Percentiles rank a stretch among this genome's conserved stretches.
phyloP scores from a whole-genome alignment of 441 rosid genomes.

The Mallotus japonicus region DNA sequence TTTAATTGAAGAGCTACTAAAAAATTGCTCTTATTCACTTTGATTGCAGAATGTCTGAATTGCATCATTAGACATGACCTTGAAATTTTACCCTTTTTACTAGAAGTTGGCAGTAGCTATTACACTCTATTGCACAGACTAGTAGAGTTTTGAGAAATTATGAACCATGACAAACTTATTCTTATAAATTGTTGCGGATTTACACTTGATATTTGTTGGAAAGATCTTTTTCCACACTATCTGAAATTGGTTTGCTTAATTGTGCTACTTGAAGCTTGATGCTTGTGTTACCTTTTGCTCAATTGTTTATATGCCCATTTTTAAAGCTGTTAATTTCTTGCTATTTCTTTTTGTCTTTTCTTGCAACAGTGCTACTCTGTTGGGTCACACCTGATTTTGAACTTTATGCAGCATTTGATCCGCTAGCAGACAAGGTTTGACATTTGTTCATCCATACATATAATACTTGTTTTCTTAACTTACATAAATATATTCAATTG shows the following conservation, averaged over 20 bases:
- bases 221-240: background rate
- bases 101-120: background rate
- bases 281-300: no score
- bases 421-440: slow-evolving; percentile 94
- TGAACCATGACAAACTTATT: background rate
- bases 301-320: background rate
- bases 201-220: background rate
- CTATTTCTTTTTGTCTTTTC: background rate
- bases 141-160: background rate
- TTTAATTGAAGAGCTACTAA: background rate
- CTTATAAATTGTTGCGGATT: background rate
- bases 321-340: background rate
- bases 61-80: background rate
- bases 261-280: background rate
- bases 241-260: background rate
- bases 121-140: background rate
- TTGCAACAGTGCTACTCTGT: slow-evolving; percentile 74
- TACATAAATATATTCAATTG: background rate
- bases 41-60: background rate
- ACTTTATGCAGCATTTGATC: slow-evolving; percentile 96
- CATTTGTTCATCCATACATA: slow-evolving; percentile 4
- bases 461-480: background rate
- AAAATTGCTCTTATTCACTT: background rate
- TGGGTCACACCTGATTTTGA: slow-evolving; percentile 99
- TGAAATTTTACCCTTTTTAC: background rate